Evolutionary conservation across 768 basidiomycete species (phyloP), one percentile per base, ranked within the genome.

Genomic region (Tylopilus plumbeoviolaceoides): DNA sequence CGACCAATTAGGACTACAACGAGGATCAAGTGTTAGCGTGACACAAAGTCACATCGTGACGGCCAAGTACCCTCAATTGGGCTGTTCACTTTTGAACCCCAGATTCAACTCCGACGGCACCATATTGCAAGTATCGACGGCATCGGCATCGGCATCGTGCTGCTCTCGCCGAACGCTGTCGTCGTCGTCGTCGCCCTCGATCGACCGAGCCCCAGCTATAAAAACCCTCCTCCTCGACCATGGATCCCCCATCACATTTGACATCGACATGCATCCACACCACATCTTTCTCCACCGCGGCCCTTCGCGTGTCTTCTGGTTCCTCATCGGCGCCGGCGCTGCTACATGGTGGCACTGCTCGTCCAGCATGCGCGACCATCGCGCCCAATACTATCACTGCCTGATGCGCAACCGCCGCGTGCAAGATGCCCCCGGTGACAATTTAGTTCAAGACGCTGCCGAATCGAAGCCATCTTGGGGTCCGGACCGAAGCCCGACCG

Each of bases 291-390:
- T 65, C 56, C 68, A 67, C 46, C 66, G 72, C 50, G 63, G 76
- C 7, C 79, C 80, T n/a, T 79, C 79, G 41, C 83, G 87, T 56
- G 39, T 86, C 49, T 28, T 88, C 64, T 89, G 87, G 87, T 86
- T 89, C 73, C 9, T 76, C 59, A 18, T 87, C 57, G 87, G 87
- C 54, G 84, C 81, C 7, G 71, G 69, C 3, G 60, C 56, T 25
- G 70, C 72, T 0, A 63, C 66, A 21, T 70, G 67, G 56, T 78
- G 69, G 67, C 49, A 67, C 69, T 47, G 75, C 74, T 38, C 70
- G 69, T n/a, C 65, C 66, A 41, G 74, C 66, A 75, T 73, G 64
- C 73, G 73, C 57, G 75, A 75, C 36, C 73, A 75, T 44, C 62
- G 64, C 36, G 67, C 63, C 15, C 70, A 72, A 21, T 59, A 62